A percentile compares a stretch with the other conserved stretches of the same genome.
phyloP scores from a whole-genome alignment of 257 asterid species.

The Solanum clarkiae region DNA sequence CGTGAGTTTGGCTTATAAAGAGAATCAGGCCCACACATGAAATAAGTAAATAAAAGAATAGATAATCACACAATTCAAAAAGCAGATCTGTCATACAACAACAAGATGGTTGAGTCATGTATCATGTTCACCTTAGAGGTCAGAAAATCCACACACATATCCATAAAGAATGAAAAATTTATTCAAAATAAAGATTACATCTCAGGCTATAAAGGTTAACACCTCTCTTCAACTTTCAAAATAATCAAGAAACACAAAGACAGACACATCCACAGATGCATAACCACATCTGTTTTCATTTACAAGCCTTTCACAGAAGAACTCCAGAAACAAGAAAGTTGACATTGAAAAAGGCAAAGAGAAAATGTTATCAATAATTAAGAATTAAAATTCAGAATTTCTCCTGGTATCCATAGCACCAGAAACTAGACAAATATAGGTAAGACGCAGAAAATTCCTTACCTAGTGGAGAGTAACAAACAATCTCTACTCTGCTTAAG shows the following conservation, averaged over 20 bases:
- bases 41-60: not conserved
- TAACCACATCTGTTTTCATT: not conserved
- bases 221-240: not conserved
- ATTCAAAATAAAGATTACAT: not conserved
- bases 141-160: not conserved
- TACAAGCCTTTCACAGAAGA: not conserved
- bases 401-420: not conserved
- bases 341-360: not conserved
- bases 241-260: not conserved
- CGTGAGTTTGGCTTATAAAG: not conserved
- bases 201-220: not conserved
- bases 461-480: not conserved
- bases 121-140: not conserved
- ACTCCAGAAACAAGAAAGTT: not conserved
- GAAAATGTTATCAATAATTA: no score
- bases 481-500: not conserved
- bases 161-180: not conserved
- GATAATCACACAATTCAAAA: not conserved
- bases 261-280: not conserved
- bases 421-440: not conserved
- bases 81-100: not conserved
- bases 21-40: not conserved
- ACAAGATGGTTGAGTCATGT: not conserved
- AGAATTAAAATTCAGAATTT: not conserved
- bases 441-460: not conserved